These are phyloP conservation scores for Leccinum pachyderme DNA, from an alignment of 1,284 basidiomycete species.

Conservation along the genomic window DNA sequence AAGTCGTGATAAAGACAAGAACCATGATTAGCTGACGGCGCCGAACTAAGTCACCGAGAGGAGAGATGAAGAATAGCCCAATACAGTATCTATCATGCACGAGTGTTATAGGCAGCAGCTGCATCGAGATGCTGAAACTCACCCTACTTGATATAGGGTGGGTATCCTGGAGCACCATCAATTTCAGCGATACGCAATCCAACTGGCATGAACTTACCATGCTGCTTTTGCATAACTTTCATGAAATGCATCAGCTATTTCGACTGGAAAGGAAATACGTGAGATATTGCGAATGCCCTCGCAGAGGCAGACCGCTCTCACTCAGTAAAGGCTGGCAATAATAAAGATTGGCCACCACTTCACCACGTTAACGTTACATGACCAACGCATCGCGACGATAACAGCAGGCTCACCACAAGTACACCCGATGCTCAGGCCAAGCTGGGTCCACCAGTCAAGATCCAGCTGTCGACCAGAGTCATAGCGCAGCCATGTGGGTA, in stretches of 20 bases:
- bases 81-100: constrained; percentile 45
- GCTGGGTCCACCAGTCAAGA: constrained; percentile 59
- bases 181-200: background rate
- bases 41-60: constrained; percentile 64
- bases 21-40: constrained; percentile 54
- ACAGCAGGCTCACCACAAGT: constrained; percentile 44
- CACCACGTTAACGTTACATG: background rate
- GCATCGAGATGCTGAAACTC: constrained; percentile 5
- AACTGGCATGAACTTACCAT: constrained; percentile 31
- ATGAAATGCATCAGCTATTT: constrained; percentile 52
- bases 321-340: constrained; percentile 74
- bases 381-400: constrained; percentile 26
- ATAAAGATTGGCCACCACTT: constrained; percentile 65
- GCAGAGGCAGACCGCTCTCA: constrained; percentile 28
- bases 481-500: constrained; percentile 59
- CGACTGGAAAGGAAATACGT: constrained; percentile 37
- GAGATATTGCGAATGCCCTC: background rate
- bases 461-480: constrained; percentile 53
- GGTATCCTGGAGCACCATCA: constrained; percentile 39
- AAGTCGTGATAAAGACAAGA: constrained; percentile 45
- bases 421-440: constrained; percentile 62
- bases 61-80: constrained; percentile 62
- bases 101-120: background rate
- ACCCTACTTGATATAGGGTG: constrained; percentile 51
- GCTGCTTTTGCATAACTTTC: constrained; percentile 59